Percentiles rank a stretch among this genome's conserved stretches.
Conservation (phyloP, 2,329 filamentous ascomycete species). For the Helicocarpus griseus region DNA sequence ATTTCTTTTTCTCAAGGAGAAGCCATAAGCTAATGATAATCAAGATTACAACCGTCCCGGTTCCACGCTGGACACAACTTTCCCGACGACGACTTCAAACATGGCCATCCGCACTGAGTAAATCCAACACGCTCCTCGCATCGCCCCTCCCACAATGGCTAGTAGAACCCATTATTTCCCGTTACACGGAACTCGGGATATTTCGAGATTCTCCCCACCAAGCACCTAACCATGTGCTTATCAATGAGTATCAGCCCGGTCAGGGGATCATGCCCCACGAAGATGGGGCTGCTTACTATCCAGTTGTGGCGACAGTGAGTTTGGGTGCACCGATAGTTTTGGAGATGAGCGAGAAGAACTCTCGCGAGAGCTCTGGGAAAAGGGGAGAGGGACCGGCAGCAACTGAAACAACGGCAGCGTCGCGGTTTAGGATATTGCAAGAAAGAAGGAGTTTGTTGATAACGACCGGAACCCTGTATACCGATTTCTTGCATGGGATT, state of each 20-base stretch:
- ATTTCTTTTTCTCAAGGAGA: background rate
- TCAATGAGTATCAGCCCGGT: conserved; percentile 83
- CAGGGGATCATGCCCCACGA: conserved; percentile 98
- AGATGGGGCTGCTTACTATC: conserved; percentile 79
- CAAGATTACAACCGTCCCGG: conserved; percentile 53
- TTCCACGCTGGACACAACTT: conserved; percentile 75
- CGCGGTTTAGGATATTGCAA: conserved; percentile 58
- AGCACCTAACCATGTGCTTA: conserved; percentile 77
- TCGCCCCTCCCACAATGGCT: conserved; percentile 66
- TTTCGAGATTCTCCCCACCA: conserved; percentile 60
- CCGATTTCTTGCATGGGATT: conserved; percentile 51
- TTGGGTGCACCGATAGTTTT: conserved; percentile 69
- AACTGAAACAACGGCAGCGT: conserved; percentile 29
- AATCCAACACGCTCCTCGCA: conserved; percentile 63
- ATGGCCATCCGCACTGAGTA: conserved; percentile 74
- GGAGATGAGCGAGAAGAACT: conserved; percentile 58
- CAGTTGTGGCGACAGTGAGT: conserved; percentile 84
- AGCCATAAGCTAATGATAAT: background rate
- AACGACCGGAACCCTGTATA: conserved; percentile 46
- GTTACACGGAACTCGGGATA: conserved; percentile 39
- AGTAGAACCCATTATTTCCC: conserved; percentile 54
- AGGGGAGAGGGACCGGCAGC: conserved; percentile 37
- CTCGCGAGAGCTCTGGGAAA: conserved; percentile 2
- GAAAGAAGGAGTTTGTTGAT: conserved; percentile 66
- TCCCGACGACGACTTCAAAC: conserved; percentile 85